Evolutionary conservation across 2,329 filamentous ascomycete genomes (phyloP).

Genomic region (Xylariaceae sp.): DNA sequence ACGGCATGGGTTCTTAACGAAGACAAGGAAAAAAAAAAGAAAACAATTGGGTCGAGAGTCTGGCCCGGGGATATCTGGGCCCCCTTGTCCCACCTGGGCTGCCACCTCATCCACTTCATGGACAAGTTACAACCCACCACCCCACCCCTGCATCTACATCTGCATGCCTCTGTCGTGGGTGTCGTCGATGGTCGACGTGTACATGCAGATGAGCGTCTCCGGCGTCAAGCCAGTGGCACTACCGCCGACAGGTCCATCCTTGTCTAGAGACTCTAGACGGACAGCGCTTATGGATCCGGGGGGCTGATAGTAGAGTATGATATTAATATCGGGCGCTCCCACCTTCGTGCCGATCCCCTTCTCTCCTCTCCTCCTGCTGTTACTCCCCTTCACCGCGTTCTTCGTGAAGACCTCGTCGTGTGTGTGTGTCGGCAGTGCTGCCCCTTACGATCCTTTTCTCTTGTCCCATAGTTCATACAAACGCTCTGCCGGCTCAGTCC

Average conservation of each 20-base stretch:
- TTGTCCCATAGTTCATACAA: slow-evolving; percentile 23
- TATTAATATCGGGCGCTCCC: no score
- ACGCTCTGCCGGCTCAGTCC: slow-evolving; percentile 27
- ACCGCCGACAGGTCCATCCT: background rate
- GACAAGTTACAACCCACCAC: background rate
- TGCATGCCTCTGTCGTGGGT: slow-evolving; percentile 1
- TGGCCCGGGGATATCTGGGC: background rate
- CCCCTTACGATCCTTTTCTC: slow-evolving; percentile 20
- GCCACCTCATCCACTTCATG: background rate
- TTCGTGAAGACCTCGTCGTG: slow-evolving; percentile 17
- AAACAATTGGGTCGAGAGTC: background rate
- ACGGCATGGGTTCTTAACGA: no score
- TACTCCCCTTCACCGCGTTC: no score
- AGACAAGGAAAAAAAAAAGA: background rate
- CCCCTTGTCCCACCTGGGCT: slow-evolving; percentile 2
- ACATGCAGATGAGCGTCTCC: background rate
- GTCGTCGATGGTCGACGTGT: background rate
- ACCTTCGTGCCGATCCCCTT: slow-evolving; percentile 1
- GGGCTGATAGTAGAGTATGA: no score
- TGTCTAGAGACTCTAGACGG: no score
- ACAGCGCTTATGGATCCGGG: no score
- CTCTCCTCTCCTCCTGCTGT: slow-evolving; percentile 7
- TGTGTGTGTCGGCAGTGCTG: slow-evolving; percentile 7
- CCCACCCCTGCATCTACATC: slow-evolving; percentile 8
- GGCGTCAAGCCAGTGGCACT: background rate